Evolutionary conservation across 139 green algal species (phyloP).

Genomic region (Pleodorina starrii): DNA sequence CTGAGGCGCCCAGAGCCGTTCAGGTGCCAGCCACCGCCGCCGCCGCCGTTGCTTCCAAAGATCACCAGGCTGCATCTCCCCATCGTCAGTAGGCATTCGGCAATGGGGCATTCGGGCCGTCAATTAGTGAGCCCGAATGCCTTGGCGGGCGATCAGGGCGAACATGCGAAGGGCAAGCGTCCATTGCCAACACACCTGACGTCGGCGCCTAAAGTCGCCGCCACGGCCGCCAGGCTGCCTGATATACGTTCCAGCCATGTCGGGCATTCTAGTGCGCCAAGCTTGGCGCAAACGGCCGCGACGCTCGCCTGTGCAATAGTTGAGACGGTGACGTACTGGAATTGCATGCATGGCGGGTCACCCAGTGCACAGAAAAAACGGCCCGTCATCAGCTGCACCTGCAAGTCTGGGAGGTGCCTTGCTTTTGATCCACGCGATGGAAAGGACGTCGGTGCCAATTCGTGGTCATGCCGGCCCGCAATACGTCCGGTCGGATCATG

Average conservation of each 20-base stretch:
- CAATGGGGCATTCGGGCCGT: background rate
- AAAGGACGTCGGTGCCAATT: too few relatives aligned
- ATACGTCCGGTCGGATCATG: too few relatives aligned
- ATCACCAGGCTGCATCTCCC: background rate
- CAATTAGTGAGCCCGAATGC: too few relatives aligned
- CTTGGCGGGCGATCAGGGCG: too few relatives aligned
- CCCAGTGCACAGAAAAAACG: too few relatives aligned
- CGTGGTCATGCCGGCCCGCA: too few relatives aligned
- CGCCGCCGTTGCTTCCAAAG: background rate
- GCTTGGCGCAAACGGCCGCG: background rate
- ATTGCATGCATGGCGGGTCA: too few relatives aligned
- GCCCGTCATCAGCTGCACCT: too few relatives aligned
- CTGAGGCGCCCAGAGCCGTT: background rate
- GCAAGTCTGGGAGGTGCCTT: too few relatives aligned
- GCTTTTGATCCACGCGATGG: too few relatives aligned
- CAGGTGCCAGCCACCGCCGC: background rate
- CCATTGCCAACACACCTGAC: background rate
- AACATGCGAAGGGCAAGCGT: background rate
- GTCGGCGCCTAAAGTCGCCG: background rate
- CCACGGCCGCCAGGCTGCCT: background rate
- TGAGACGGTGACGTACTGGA: background rate
- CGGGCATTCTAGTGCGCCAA: background rate
- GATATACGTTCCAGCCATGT: background rate
- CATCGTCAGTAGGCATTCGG: background rate
- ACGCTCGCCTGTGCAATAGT: background rate